These are phyloP conservation scores for Neurospora sp. DNA, from an alignment of 495 filamentous ascomycete species.

Conservation along the genomic window DNA sequence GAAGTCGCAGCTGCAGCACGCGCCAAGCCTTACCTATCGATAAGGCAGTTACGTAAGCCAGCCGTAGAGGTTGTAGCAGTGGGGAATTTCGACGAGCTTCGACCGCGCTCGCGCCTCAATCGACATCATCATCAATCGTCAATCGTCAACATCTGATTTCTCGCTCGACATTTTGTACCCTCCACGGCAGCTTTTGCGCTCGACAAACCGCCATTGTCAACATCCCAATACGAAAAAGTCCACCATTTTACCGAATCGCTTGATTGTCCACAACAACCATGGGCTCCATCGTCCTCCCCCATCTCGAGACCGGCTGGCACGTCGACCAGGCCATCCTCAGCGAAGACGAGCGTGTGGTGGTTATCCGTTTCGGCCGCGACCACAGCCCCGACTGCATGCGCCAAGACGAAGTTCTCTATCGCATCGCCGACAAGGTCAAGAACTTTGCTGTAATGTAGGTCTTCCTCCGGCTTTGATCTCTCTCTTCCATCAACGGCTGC, in stretches of 20 bases:
- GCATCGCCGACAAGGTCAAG: slow-evolving; percentile 76
- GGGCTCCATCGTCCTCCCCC: slow-evolving; percentile 89
- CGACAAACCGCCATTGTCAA: not conserved
- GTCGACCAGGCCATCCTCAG: slow-evolving; percentile 65
- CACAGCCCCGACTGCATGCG: slow-evolving; percentile 73
- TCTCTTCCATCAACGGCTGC: not conserved
- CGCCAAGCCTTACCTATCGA: not conserved
- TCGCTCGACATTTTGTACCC: not conserved
- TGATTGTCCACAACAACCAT: slow-evolving; percentile 30
- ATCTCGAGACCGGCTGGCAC: slow-evolving; percentile 89
- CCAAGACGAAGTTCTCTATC: slow-evolving; percentile 89
- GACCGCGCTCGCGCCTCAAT: not conserved
- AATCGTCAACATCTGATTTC: not conserved
- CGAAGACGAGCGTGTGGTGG: slow-evolving; percentile 92
- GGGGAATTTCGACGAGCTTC: not conserved
- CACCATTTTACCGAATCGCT: not conserved
- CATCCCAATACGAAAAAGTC: not conserved
- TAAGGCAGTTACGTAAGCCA: not conserved
- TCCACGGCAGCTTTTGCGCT: not conserved
- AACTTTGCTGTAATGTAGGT: slow-evolving; percentile 73
- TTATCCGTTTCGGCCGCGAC: slow-evolving; percentile 85
- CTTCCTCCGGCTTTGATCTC: not conserved
- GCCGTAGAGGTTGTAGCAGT: not conserved
- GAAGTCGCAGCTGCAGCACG: not conserved
- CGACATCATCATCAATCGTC: not conserved